Evolutionary conservation across 257 asterid genomes (phyloP).

Genomic region (Plectranthus barbatus): DNA sequence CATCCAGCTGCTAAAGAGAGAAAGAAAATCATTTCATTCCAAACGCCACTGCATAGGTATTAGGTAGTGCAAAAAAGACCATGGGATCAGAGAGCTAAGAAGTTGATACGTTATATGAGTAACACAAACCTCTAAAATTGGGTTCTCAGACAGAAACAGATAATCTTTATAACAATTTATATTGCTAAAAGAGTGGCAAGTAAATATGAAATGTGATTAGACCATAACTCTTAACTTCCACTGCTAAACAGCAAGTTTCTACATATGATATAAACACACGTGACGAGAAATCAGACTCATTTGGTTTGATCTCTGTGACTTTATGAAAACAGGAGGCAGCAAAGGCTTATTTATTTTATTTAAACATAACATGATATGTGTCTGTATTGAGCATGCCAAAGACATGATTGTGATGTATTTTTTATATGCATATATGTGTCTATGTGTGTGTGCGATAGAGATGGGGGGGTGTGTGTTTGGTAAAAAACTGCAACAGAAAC

Average conservation of each 20-base stretch:
- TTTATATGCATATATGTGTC: background rate
- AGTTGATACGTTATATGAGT: too few species aligned
- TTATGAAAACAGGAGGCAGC: background rate
- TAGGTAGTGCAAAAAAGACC: background rate
- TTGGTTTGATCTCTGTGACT: conserved; percentile 4
- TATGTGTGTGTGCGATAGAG: background rate
- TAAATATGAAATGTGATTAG: background rate
- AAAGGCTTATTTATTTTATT: too few species aligned
- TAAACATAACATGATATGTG: background rate
- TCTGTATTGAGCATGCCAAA: background rate
- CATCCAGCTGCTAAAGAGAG: background rate
- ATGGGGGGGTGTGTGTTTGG: background rate
- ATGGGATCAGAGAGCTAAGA: too few species aligned
- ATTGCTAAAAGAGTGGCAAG: background rate
- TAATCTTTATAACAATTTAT: background rate
- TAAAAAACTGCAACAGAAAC: background rate
- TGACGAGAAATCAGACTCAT: background rate
- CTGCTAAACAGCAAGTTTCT: background rate
- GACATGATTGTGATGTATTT: background rate
- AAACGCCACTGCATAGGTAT: background rate
- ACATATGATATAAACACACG: too few species aligned
- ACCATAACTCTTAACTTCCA: background rate
- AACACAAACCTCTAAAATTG: background rate
- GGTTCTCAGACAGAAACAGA: background rate
- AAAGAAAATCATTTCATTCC: background rate